A percentile compares a stretch with the other conserved stretches of the same genome.
Evolutionary conservation across 2,329 filamentous ascomycete genomes (phyloP).

Genomic region (Penicillium sumatraense): DNA sequence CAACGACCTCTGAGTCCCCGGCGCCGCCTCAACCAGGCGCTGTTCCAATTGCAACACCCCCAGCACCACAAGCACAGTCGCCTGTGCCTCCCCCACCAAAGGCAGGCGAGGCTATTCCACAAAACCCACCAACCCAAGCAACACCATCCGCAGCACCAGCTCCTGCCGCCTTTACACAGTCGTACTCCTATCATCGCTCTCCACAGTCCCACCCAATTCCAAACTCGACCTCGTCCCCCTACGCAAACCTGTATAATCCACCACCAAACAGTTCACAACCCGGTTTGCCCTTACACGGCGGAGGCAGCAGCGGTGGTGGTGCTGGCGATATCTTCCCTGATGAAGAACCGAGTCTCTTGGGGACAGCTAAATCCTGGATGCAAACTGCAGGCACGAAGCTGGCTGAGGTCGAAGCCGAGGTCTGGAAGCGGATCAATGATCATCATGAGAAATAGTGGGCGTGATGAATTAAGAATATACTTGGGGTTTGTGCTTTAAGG

Average conservation of each 20-base stretch:
- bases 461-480: neutral
- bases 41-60: conserved; percentile 12
- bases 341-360: conserved; percentile 41
- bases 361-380: conserved; percentile 49
- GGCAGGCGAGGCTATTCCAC: conserved; percentile 16
- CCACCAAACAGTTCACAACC: conserved; percentile 13
- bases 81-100: conserved; percentile 25
- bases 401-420: conserved; percentile 51
- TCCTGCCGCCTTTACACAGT: conserved; percentile 28
- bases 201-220: conserved; percentile 15
- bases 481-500: no score
- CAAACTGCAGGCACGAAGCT: conserved; percentile 45
- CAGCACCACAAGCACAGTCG: conserved; percentile 9
- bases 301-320: conserved; percentile 16
- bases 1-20: conserved; percentile 34
- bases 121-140: neutral
- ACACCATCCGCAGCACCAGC: conserved; percentile 18
- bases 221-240: conserved; percentile 32
- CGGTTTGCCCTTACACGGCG: conserved; percentile 21
- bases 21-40: conserved; percentile 48
- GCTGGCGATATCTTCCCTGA: conserved; percentile 23
- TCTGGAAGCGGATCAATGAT: conserved; percentile 53
- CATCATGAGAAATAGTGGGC: conserved; percentile 28
- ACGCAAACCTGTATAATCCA: conserved; percentile 32
- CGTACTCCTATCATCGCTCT: conserved; percentile 21